phyloP scores from a whole-genome alignment of 768 basidiomycete genomes.

The Trametes villosa region DNA sequence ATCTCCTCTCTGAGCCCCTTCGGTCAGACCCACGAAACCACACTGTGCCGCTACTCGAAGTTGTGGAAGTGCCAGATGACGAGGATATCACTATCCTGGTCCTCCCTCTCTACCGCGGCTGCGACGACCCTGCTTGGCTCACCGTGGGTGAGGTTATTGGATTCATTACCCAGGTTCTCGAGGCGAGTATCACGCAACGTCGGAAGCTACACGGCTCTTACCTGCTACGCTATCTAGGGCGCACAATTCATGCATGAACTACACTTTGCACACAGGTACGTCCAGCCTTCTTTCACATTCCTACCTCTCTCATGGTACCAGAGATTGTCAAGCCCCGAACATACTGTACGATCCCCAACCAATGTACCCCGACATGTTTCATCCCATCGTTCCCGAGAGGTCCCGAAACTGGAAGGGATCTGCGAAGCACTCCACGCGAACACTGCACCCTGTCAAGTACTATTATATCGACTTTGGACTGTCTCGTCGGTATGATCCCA shows the following conservation, averaged over 20 bases:
- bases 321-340: slow-evolving; percentile 10
- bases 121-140: slow-evolving; percentile 36
- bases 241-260: slow-evolving; percentile 24
- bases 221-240: slow-evolving; percentile 11
- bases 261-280: slow-evolving; percentile 12
- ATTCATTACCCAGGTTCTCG: not conserved
- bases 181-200: not conserved
- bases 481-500: slow-evolving; percentile 9
- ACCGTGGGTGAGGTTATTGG: not conserved
- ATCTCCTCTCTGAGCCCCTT: slow-evolving; percentile 29
- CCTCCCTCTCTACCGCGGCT: slow-evolving; percentile 37
- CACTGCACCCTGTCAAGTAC: slow-evolving; percentile 37
- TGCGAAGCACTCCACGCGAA: slow-evolving; percentile 30
- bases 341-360: slow-evolving; percentile 19
- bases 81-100: slow-evolving; percentile 33
- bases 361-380: slow-evolving; percentile 12
- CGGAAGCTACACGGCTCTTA: too few species aligned
- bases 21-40: slow-evolving; percentile 33
- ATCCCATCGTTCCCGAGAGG: slow-evolving; percentile 34
- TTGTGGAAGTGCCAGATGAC: slow-evolving; percentile 21
- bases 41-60: slow-evolving; percentile 28
- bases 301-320: not conserved
- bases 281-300: not conserved
- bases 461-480: slow-evolving; percentile 25
- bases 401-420: slow-evolving; percentile 28